Evolutionary conservation across 805 yeast species (phyloP).

Genomic region (Kazachstania bromeliacearum): DNA sequence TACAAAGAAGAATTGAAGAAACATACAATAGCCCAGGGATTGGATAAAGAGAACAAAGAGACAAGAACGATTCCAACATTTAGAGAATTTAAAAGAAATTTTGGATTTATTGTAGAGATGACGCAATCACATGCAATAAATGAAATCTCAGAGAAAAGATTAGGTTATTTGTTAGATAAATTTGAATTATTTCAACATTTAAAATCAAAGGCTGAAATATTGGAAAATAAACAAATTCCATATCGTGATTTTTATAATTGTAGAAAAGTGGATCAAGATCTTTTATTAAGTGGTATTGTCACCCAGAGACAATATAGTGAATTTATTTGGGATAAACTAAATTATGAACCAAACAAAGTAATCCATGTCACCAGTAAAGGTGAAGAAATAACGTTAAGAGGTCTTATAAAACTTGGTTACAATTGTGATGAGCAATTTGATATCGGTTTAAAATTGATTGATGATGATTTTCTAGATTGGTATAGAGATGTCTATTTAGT

Average conservation of each 20-base stretch:
- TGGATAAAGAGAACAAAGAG: constrained; percentile 1
- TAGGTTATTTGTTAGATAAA: constrained; percentile 27
- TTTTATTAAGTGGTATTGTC: constrained; percentile 23
- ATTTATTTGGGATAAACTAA: constrained; percentile 31
- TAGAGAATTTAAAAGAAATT: constrained; percentile 26
- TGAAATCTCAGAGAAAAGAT: constrained; percentile 21
- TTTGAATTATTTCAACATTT: constrained; percentile 30
- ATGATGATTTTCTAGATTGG: constrained; percentile 23
- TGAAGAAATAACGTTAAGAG: constrained; percentile 16
- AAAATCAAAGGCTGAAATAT: constrained; percentile 29
- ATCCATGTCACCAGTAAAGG: constrained; percentile 24
- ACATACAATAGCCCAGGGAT: not conserved
- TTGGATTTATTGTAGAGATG: constrained; percentile 17
- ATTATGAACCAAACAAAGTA: constrained; percentile 29
- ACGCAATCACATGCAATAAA: constrained; percentile 13
- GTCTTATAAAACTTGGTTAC: constrained; percentile 14
- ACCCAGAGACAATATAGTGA: constrained; percentile 27
- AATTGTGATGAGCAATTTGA: constrained; percentile 11
- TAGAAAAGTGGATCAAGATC: constrained; percentile 68
- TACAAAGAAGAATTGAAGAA: constrained; percentile 14
- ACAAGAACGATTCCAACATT: constrained; percentile 22
- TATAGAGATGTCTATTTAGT: constrained; percentile 17
- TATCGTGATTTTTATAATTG: constrained; percentile 75
- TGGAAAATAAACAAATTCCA: constrained; percentile 32
- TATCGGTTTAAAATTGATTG: constrained; percentile 26